These are phyloP conservation scores for Perkinsus marinus DNA, from an alignment of 169 alveolate genomes.

Conservation along the genomic window DNA sequence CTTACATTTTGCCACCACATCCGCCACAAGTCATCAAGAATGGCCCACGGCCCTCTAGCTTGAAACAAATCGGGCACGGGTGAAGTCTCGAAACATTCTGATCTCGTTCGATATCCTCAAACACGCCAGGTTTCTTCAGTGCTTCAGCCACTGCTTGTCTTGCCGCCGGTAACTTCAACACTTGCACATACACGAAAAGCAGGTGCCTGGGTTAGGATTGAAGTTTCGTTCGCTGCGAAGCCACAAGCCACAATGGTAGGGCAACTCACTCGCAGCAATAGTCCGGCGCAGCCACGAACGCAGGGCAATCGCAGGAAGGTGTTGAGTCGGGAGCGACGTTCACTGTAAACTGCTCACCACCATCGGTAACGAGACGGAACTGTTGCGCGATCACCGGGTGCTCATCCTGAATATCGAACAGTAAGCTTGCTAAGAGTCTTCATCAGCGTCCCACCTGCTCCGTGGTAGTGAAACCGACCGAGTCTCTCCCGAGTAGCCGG, in stretches of 20 bases:
- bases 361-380: not conserved
- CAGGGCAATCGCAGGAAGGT: not conserved
- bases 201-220: not conserved
- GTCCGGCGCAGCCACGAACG: not conserved
- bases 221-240: not conserved
- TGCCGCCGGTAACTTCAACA: not conserved
- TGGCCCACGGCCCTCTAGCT: not conserved
- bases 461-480: not conserved
- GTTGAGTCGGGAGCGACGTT: not conserved
- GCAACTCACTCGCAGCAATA: not conserved
- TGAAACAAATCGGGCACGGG: not conserved
- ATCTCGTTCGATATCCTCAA: not conserved
- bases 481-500: not conserved
- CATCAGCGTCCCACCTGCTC: not conserved
- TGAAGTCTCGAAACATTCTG: not conserved
- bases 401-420: not conserved
- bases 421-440: not conserved
- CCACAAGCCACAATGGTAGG: not conserved
- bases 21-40: not conserved
- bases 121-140: not conserved
- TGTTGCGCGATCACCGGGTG: not conserved
- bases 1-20: not conserved
- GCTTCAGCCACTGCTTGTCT: not conserved
- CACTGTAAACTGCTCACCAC: not conserved
- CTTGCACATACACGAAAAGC: not conserved